Evolutionary conservation across 2,329 filamentous ascomycete species (phyloP).

Genomic region (Fusarium chaquense): DNA sequence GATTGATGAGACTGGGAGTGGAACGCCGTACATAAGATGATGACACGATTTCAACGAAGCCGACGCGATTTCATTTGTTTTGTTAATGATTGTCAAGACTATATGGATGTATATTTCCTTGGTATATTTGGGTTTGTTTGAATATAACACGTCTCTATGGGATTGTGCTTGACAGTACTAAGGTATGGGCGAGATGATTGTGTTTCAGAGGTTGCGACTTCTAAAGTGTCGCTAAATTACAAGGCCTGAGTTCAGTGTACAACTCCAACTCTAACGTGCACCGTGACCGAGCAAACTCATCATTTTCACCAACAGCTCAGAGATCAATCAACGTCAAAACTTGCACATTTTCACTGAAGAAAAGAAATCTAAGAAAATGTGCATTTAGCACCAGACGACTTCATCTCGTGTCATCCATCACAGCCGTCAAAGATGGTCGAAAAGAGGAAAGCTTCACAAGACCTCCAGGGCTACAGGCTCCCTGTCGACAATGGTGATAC

Average conservation of each 20-base stretch:
- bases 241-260: neutral
- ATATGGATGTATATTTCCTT: conserved; percentile 10
- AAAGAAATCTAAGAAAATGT: neutral
- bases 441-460: conserved; percentile 41
- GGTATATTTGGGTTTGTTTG: neutral
- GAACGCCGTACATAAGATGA: conserved; percentile 45
- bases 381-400: neutral
- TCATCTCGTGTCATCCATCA: neutral
- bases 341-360: neutral
- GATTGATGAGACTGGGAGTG: conserved; percentile 11
- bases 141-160: neutral
- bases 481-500: neutral
- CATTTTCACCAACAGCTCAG: neutral
- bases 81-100: conserved; percentile 9
- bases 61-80: conserved; percentile 38
- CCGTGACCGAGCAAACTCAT: conserved; percentile 6
- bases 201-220: neutral
- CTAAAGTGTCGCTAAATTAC: conserved; percentile 10
- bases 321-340: conserved; percentile 7
- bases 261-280: neutral
- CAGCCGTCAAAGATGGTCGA: conserved; percentile 26
- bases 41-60: conserved; percentile 51
- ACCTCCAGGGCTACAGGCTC: conserved; percentile 3
- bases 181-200: neutral
- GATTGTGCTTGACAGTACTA: neutral